Conservation (phyloP, 345 rosid species). For the Eucalyptus coolabah region DNA sequence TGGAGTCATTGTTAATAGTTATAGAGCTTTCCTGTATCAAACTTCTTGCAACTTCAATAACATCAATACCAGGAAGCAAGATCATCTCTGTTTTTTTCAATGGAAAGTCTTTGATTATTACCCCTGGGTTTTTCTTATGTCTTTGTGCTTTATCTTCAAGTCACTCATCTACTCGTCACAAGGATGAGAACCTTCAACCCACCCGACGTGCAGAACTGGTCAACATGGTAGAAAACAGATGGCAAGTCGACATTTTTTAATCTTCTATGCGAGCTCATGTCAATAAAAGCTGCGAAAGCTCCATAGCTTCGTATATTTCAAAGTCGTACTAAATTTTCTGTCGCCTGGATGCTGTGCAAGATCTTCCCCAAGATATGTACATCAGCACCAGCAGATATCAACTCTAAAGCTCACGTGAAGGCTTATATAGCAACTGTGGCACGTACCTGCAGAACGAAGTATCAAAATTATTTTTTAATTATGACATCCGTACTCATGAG, state of each 20-base stretch:
- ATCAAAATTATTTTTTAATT: neutral
- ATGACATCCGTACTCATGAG: neutral
- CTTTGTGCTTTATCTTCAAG: neutral
- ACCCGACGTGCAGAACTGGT: neutral
- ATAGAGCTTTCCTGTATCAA: neutral
- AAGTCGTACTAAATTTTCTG: neutral
- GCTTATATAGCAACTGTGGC: neutral
- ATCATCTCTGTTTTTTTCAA: neutral
- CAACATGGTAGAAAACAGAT: neutral
- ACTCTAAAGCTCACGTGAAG: neutral
- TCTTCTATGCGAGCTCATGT: neutral
- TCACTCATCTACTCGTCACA: neutral
- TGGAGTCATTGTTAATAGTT: neutral
- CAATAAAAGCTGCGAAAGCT: neutral
- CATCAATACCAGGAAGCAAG: neutral
- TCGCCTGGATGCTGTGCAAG: neutral
- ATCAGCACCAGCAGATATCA: neutral
- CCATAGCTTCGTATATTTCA: neutral
- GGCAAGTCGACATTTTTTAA: neutral
- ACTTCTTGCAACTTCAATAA: neutral
- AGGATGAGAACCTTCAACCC: neutral
- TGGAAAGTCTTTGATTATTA: neutral
- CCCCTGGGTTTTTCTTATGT: neutral
- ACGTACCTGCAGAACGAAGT: neutral
- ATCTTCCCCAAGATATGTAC: neutral